A percentile compares a stretch with the other conserved stretches of the same genome.
Conservation (phyloP, 208 protist species). For the Angomonas deanei region DNA sequence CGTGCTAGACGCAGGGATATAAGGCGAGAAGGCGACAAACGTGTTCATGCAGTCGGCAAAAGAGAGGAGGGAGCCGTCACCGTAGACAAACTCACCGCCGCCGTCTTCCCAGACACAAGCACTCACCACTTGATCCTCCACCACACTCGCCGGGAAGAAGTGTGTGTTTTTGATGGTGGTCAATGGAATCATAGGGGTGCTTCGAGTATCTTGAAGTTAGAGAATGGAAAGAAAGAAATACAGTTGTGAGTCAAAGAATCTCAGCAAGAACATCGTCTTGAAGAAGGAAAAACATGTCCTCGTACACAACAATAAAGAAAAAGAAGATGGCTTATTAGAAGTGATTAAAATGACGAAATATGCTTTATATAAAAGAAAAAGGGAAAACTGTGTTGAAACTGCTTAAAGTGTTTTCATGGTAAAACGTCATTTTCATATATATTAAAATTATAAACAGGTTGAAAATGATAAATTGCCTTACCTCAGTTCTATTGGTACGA, state of each 20-base stretch:
- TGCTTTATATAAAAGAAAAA: slow-evolving; percentile 13
- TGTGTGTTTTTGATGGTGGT: slow-evolving; percentile 6
- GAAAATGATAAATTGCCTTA: too few species aligned
- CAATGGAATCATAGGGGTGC: background rate
- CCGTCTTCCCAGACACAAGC: slow-evolving; percentile 65
- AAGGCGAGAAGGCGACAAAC: slow-evolving; percentile 51
- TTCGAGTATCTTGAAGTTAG: too few species aligned
- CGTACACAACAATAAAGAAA: too few species aligned
- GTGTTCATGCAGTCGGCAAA: slow-evolving; percentile 83
- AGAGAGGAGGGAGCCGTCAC: slow-evolving; percentile 74
- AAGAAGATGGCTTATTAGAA: too few species aligned
- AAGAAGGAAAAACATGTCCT: too few species aligned
- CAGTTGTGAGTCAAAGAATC: slow-evolving; percentile 12
- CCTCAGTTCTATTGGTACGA: background rate
- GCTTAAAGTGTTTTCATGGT: too few species aligned
- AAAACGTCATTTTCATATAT: background rate
- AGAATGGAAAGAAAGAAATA: background rate
- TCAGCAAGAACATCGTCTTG: too few species aligned
- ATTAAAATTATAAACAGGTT: too few species aligned
- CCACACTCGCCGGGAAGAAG: slow-evolving; percentile 6
- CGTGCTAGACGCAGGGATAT: too few species aligned
- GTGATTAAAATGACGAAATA: too few species aligned
- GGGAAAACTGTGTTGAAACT: slow-evolving; percentile 3
- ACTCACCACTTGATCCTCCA: slow-evolving; percentile 41
- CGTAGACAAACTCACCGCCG: slow-evolving; percentile 71